Evolutionary conservation across 768 basidiomycete genomes (phyloP).

Genomic region (Myochromella boudieri): DNA sequence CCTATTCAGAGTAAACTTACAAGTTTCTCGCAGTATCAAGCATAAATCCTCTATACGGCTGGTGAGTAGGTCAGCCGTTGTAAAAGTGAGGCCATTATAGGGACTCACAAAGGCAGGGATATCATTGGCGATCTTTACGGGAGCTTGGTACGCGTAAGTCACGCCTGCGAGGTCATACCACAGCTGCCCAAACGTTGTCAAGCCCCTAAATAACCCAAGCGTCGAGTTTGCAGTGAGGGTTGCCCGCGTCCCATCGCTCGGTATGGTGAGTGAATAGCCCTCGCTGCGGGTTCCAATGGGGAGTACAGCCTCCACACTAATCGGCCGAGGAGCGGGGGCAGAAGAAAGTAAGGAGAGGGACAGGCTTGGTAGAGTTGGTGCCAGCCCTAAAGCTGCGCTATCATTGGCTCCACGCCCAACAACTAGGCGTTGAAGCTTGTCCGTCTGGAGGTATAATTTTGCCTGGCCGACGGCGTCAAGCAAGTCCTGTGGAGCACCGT

Average conservation of each 20-base stretch:
- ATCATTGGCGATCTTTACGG: slow-evolving; percentile 57
- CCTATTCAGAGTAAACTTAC: too few relatives aligned
- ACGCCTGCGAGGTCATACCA: slow-evolving; percentile 53
- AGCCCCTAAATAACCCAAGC: slow-evolving; percentile 66
- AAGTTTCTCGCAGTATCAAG: slow-evolving; percentile 81
- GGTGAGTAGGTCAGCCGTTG: background rate
- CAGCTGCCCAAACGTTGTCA: slow-evolving; percentile 76
- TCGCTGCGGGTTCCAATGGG: slow-evolving; percentile 54
- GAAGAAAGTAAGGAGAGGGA: slow-evolving; percentile 37
- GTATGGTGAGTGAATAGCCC: slow-evolving; percentile 57
- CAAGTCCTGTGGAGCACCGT: slow-evolving; percentile 53
- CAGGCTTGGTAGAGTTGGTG: slow-evolving; percentile 42
- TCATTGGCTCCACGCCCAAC: slow-evolving; percentile 58
- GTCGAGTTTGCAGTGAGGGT: slow-evolving; percentile 59
- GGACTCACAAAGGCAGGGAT: slow-evolving; percentile 61
- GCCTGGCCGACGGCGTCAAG: slow-evolving; percentile 55
- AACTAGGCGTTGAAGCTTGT: slow-evolving; percentile 59
- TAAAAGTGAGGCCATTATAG: background rate
- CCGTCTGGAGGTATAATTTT: slow-evolving; percentile 39
- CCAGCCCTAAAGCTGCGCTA: slow-evolving; percentile 32
- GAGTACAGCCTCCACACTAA: slow-evolving; percentile 53
- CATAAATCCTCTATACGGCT: slow-evolving; percentile 79
- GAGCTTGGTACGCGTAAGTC: slow-evolving; percentile 55
- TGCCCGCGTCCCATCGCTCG: slow-evolving; percentile 52
- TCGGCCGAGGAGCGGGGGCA: slow-evolving; percentile 34